Percentiles rank a stretch among this genome's conserved stretches.
Conservation (phyloP, 1,284 basidiomycete genomes). For the Pascua sp. region DNA sequence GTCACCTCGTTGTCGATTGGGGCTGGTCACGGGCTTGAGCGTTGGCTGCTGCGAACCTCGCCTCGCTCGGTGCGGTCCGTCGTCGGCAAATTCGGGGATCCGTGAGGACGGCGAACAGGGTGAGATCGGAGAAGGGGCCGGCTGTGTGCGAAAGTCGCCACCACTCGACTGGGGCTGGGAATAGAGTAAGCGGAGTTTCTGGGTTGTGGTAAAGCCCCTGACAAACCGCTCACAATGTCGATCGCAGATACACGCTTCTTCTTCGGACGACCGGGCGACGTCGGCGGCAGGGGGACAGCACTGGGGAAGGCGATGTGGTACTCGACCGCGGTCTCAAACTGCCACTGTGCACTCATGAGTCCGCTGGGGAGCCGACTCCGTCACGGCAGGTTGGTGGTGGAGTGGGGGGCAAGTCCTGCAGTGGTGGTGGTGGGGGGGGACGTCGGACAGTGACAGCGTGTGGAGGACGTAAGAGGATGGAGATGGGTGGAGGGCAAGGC, state of each 20-base stretch:
- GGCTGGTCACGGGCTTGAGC: neutral
- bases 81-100: too few relatives aligned
- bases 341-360: constrained; percentile 5
- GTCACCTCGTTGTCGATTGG: neutral
- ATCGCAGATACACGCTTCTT: constrained; percentile 2
- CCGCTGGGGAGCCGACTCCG: neutral
- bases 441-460: too few relatives aligned
- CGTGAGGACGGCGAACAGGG: too few relatives aligned
- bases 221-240: neutral
- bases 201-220: too few relatives aligned
- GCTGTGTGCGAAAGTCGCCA: neutral
- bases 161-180: neutral
- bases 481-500: too few relatives aligned
- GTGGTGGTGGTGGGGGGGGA: too few relatives aligned
- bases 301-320: constrained; percentile 8
- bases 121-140: neutral
- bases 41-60: neutral
- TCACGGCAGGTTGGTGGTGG: too few relatives aligned
- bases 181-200: too few relatives aligned
- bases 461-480: too few relatives aligned
- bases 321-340: constrained; percentile 14
- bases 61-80: too few relatives aligned
- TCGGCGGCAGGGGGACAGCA: neutral
- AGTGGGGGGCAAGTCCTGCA: too few relatives aligned
- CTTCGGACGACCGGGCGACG: neutral